Evolutionary conservation across 2,329 filamentous ascomycete species (phyloP), one percentile per base, ranked within the genome.

Genomic region (Diplodia sapinea): DNA sequence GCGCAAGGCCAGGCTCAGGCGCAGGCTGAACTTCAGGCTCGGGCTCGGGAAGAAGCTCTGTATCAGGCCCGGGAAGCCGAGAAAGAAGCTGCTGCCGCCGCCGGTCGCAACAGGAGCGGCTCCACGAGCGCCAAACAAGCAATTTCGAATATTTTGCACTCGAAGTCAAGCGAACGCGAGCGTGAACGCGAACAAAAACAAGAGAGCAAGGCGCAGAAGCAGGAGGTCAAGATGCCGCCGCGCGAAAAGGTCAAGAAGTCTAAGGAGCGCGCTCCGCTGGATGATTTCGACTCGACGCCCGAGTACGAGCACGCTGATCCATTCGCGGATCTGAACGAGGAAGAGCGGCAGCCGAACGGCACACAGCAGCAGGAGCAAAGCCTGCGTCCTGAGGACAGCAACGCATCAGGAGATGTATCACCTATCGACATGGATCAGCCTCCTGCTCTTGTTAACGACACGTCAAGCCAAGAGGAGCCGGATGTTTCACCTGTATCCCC

Each of bases 361-460:
- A n/a, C 38, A 47, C 40, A n/a, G 31, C 54, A 66, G 70, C 40
- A 57, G 54, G 20, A 67, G 36, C 62, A 66, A 49, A 51, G 66
- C 12, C 50, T 61, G 50, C 47, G 43, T 43, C 7, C 59, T 47
- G 54, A 65, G 55, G 52, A 72, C 52, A 15, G 31, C 36, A 36
- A 66, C 33, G 52, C 67, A 47, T 31, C n/a, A 3, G 56, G 43
- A 26, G 57, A 68, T 31, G 40, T 63, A 8, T 68, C 66, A 50
- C 73, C 13, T 36, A 69, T 26, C 71, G 70, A 65, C 68, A 56
- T 50, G 73, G 72, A 52, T 73, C 76, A 84, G 68, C 88, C 87
- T 31, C 91, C 90, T 4, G 87, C 87, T 38, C 85, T 94, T 43
- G 86, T 90, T 72, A 85, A 86, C 26, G 91, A 93, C 76, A 88